A percentile compares a stretch with the other conserved stretches of the same genome.
phyloP scores from a whole-genome alignment of 1,139 yeast genomes.

The Geotrichum macrosporum region DNA sequence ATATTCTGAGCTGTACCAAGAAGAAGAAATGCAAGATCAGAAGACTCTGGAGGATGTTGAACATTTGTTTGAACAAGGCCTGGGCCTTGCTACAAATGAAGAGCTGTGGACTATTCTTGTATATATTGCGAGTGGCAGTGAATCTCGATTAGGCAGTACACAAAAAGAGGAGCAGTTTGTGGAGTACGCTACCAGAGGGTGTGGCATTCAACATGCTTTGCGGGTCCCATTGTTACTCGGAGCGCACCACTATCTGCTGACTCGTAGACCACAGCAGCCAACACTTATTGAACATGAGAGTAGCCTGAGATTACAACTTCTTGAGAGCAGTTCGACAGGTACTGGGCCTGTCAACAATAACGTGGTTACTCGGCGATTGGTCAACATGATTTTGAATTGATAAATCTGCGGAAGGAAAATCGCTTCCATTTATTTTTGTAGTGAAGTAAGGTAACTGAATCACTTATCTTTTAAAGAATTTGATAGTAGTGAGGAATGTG shows the following conservation, averaged over 20 bases:
- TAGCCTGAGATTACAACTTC: constrained; percentile 19
- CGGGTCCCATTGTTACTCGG: constrained; percentile 24
- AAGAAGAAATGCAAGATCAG: no score
- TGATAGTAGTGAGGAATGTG: no score
- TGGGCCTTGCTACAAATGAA: not conserved
- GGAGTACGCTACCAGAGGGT: constrained; percentile 1
- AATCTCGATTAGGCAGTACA: no score
- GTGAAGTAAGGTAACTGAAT: no score
- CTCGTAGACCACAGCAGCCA: constrained; percentile 9
- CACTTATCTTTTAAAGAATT: no score
- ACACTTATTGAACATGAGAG: constrained; percentile 1
- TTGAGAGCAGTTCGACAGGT: constrained; percentile 3
- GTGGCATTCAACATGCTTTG: not conserved
- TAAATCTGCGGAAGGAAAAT: no score
- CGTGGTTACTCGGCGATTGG: constrained; percentile 22
- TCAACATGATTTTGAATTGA: constrained; percentile 24
- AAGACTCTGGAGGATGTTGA: not conserved
- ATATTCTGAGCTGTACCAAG: no score
- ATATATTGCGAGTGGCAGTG: no score
- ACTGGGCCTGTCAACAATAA: no score
- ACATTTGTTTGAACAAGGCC: not conserved
- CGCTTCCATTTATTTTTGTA: no score
- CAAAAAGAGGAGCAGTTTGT: constrained; percentile 8
- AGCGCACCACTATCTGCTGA: constrained; percentile 12
- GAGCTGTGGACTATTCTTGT: constrained; percentile 3